Evolutionary conservation across 495 filamentous ascomycete species (phyloP).

Genomic region (Rhizodiscina lignyota): DNA sequence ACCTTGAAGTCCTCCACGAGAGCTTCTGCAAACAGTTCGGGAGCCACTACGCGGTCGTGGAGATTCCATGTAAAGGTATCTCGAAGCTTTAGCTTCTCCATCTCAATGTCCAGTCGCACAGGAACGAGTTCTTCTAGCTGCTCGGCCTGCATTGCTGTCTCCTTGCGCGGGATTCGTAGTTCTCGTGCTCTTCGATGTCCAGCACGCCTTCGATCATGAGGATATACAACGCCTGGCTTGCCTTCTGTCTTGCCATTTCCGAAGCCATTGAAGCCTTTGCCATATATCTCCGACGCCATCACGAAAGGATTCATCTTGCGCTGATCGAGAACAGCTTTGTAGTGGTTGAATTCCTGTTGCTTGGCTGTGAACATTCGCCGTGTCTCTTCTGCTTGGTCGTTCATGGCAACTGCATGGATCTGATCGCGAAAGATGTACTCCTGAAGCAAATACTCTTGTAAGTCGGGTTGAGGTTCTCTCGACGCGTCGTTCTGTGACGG

Average conservation of each 20-base stretch:
- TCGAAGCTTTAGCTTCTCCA: conserved; percentile 85
- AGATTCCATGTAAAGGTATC: conserved; percentile 99
- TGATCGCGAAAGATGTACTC: conserved; percentile 67
- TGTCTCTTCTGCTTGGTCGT: conserved; percentile 22
- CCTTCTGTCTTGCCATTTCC: conserved; percentile 71
- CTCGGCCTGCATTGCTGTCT: conserved; percentile 69
- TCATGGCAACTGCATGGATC: conserved; percentile 45
- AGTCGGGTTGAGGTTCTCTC: conserved; percentile 4
- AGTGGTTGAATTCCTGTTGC: conserved; percentile 35
- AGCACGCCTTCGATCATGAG: conserved; percentile 48
- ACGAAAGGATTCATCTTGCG: conserved; percentile 38
- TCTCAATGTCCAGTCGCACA: conserved; percentile 82
- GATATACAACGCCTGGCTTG: conserved; percentile 50
- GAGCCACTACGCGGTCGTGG: conserved; percentile 65
- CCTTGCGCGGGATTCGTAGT: conserved; percentile 55
- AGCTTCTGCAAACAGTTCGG: conserved; percentile 71
- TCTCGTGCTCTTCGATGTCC: conserved; percentile 57
- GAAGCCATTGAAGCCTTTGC: conserved; percentile 75
- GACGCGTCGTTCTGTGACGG: conserved; percentile 24
- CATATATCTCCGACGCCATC: no score
- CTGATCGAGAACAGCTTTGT: conserved; percentile 30
- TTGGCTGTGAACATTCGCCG: conserved; percentile 22
- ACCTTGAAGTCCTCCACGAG: conserved; percentile 84
- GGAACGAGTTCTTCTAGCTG: conserved; percentile 84
- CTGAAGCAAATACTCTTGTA: conserved; percentile 45